A percentile compares a stretch with the other conserved stretches of the same genome.
Conservation (phyloP, 306 rosid species). For the Cyamopsis tetragonoloba region DNA sequence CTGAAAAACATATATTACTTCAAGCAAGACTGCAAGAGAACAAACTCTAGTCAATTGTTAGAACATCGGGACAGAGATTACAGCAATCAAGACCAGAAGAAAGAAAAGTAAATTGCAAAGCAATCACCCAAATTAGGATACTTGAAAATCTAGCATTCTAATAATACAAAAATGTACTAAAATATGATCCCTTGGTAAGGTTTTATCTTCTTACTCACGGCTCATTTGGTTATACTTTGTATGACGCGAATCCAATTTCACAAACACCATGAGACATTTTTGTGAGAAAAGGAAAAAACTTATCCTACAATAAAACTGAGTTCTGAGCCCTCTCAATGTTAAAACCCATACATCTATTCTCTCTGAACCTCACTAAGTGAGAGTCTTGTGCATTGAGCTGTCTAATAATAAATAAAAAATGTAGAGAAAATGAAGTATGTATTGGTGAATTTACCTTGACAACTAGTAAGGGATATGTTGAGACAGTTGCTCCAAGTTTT, state of each 20-base stretch:
- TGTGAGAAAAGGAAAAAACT: no score
- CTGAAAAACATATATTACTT: neutral
- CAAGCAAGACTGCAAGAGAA: conserved; percentile 9
- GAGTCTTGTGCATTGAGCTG: no score
- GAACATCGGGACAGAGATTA: neutral
- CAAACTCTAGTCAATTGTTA: neutral
- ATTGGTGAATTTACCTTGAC: conserved; percentile 58
- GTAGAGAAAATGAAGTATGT: conserved; percentile 8
- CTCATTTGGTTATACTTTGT: no score
- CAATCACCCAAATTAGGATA: neutral
- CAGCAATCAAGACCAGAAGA: neutral
- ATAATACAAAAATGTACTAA: neutral
- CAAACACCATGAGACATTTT: no score
- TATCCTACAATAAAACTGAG: no score
- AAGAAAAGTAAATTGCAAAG: neutral
- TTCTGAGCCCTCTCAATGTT: no score
- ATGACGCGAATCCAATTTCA: no score
- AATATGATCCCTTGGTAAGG: neutral
- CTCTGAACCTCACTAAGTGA: no score
- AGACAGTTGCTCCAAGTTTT: conserved; percentile 79
- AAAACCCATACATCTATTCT: no score
- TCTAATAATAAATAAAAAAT: neutral
- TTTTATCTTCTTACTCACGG: neutral
- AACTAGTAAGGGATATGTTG: conserved; percentile 73
- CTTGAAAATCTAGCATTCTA: neutral